Conservation (phyloP, 1,139 yeast genomes). For the Tardiomyces digboiensis region DNA sequence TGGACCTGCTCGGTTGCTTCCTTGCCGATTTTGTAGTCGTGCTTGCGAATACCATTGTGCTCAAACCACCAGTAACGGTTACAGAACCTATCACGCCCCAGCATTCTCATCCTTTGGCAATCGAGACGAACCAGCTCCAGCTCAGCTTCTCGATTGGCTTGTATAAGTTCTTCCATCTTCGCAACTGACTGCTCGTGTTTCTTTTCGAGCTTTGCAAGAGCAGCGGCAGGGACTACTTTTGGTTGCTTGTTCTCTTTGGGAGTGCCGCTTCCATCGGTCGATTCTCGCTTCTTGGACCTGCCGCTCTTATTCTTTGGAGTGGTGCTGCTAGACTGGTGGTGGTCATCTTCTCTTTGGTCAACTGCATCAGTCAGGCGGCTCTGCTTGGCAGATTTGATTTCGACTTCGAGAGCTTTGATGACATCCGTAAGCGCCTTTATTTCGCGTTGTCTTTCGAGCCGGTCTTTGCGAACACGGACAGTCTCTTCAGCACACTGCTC, state of each 20-base stretch:
- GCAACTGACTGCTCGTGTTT: slow-evolving; percentile 2
- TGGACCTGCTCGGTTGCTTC: slow-evolving; percentile 5
- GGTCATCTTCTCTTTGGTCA: slow-evolving; percentile 8
- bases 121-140: slow-evolving; percentile 35
- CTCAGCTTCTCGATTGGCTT: slow-evolving; percentile 27
- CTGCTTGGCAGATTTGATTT: slow-evolving; percentile 10
- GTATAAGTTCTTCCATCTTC: slow-evolving; percentile 13
- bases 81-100: slow-evolving; percentile 78
- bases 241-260: not conserved
- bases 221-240: not conserved
- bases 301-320: not conserved
- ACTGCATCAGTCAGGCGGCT: slow-evolving; percentile 26
- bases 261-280: not conserved
- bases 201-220: slow-evolving; percentile 1
- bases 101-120: slow-evolving; percentile 61
- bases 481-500: slow-evolving; percentile 63
- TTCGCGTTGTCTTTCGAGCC: slow-evolving; percentile 60
- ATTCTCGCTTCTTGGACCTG: not conserved
- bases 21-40: slow-evolving; percentile 17
- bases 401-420: slow-evolving; percentile 33
- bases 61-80: slow-evolving; percentile 98
- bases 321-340: not conserved
- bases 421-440: slow-evolving; percentile 39
- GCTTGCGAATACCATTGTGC: slow-evolving; percentile 64
- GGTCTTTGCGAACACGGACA: slow-evolving; percentile 52